phyloP scores from a whole-genome alignment of 768 basidiomycete genomes.

The Trametes elegans region DNA sequence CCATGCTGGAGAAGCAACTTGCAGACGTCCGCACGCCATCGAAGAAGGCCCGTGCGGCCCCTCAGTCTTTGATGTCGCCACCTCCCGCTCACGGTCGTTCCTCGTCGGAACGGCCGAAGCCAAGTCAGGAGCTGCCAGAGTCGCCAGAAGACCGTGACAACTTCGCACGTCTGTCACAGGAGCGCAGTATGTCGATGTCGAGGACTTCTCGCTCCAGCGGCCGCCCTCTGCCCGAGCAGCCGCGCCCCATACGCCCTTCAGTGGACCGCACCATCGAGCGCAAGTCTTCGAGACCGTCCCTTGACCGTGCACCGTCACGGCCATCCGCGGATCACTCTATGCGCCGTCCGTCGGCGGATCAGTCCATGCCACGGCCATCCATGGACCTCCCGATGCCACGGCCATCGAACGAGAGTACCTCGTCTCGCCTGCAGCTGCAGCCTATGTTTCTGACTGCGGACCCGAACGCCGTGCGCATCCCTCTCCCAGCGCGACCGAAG shows the following conservation, averaged over 20 bases:
- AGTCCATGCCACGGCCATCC: too few species aligned
- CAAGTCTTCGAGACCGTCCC: constrained; percentile 11
- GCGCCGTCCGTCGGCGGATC: too few species aligned
- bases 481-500: constrained; percentile 15
- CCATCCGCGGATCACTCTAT: constrained; percentile 5
- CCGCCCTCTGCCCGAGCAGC: constrained; percentile 14
- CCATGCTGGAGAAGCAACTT: constrained; percentile 27
- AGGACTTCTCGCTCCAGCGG: constrained; percentile 3
- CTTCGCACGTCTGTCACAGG: constrained; percentile 11
- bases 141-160: constrained; percentile 10
- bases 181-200: neutral
- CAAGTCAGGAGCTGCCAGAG: constrained; percentile 17
- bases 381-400: too few species aligned
- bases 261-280: constrained; percentile 1
- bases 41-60: constrained; percentile 14
- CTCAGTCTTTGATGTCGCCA: constrained; percentile 37
- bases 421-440: constrained; percentile 13
- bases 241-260: constrained; percentile 9
- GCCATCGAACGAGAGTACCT: constrained; percentile 11
- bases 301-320: constrained; percentile 5
- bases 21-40: constrained; percentile 17
- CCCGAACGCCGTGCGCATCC: constrained; percentile 13
- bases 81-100: constrained; percentile 42
- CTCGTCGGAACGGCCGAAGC: constrained; percentile 9
- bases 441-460: constrained; percentile 18